Base-by-base conservation (phyloP, 2,329 filamentous ascomycete species). In the Colletotrichum scovillei region DNA sequence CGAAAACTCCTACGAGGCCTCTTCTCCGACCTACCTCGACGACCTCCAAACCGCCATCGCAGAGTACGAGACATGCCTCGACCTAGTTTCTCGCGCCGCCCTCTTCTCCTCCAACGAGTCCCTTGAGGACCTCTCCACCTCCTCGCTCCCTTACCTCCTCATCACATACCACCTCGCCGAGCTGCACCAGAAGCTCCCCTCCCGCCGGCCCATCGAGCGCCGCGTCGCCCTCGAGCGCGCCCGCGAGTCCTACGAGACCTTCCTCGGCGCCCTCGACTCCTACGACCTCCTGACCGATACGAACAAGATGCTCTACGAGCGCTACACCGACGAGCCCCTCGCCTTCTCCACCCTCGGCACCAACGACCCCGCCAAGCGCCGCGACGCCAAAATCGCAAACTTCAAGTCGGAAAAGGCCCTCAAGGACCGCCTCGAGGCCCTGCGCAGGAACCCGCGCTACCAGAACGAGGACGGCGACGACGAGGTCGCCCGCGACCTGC, bases 31-130 rank as follows among this genome's bases (percentile, higher is more conserved):
- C 68, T 96, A 93, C 84, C 90, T 91, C 79, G 88, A 92, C 76
- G 91, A 91, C 78, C 88, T 98, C 76, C 86, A 86, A 73, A 83
- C 87, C 52, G 90, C 94, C 53, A 90, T 97, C 77, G 83, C 89
- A 75, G 89, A 91, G 66, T 96, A 97, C 83, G 87, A 93, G 78
- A 87, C 93, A 81, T 95, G 94, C 81, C 87, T 93, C 72, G 86
- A 90, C 72, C 89, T 94, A 69, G 90, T 94, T 75, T 87, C 90
- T 76, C 88, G 91, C 73, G 87, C 97, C 30, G 92, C 94, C 0
- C 87, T 99, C 66, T 98, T 98, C 88, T 98, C 95, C 77, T 88
- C 92, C 46, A 99, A 99, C 83, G 97, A 99, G 82, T 89, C 90
- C 0, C 83, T 96, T 52, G 97, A 99, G 74, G 97, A 99, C 84